phyloP scores from a whole-genome alignment of 495 filamentous ascomycete genomes.

The Trichoderma erinaceum region DNA sequence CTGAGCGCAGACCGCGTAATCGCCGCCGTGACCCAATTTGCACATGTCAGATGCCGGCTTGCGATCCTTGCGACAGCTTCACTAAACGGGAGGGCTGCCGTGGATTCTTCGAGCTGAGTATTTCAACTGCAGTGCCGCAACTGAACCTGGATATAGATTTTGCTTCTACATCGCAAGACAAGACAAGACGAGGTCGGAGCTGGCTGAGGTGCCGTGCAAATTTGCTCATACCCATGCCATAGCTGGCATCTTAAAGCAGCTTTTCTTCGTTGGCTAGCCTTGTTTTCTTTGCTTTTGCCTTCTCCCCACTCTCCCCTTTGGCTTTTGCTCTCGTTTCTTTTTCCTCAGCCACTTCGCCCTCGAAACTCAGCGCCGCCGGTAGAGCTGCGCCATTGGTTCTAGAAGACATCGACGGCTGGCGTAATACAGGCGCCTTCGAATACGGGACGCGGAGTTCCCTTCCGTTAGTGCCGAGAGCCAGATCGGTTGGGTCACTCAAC shows the following conservation, averaged over 20 bases:
- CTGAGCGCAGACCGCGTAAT: constrained; percentile 5
- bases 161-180: background rate
- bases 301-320: background rate
- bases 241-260: background rate
- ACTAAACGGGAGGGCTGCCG: background rate
- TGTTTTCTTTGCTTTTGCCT: background rate
- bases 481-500: constrained; percentile 11
- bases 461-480: constrained; percentile 1
- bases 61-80: background rate
- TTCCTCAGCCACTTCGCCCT: background rate
- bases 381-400: background rate
- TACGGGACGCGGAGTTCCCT: background rate
- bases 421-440: constrained; percentile 1
- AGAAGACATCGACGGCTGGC: background rate
- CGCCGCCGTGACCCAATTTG: background rate
- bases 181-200: background rate
- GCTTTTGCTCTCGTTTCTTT: background rate
- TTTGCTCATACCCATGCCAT: background rate
- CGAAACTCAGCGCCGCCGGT: background rate
- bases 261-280: background rate
- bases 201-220: background rate
- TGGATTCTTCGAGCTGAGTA: background rate
- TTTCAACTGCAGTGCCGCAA: background rate
- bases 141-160: background rate
- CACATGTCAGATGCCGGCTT: constrained; percentile 8